Conservation (phyloP, 2,329 filamentous ascomycete genomes). For the Gaeumannomyces sp. region DNA sequence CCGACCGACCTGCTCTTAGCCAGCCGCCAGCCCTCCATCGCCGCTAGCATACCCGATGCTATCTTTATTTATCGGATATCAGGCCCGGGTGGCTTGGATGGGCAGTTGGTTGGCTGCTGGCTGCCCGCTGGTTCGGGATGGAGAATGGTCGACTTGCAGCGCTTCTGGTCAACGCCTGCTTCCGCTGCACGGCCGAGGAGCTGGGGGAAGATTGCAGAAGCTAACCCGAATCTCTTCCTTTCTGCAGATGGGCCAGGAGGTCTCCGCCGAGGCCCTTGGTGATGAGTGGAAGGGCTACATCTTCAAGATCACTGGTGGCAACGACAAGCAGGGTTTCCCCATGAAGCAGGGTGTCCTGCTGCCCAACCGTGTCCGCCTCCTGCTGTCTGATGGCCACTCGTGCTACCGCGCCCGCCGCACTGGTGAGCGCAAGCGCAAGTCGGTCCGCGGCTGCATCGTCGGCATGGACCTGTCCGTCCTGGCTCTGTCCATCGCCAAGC, state of each 20-base stretch:
- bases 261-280: conserved; percentile 88
- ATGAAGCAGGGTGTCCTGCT: conserved; percentile 99
- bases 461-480: conserved; percentile 92
- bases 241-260: conserved; percentile 75
- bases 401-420: conserved; percentile 93
- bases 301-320: conserved; percentile 98
- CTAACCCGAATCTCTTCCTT: background rate
- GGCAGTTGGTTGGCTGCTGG: background rate
- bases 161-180: background rate
- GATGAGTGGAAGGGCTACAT: conserved; percentile 99
- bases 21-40: conserved; percentile 10
- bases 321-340: conserved; percentile 99
- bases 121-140: background rate
- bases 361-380: conserved; percentile 95
- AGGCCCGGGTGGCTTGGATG: background rate
- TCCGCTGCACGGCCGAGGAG: background rate
- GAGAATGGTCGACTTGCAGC: background rate
- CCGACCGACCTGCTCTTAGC: background rate
- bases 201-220: background rate
- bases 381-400: conserved; percentile 93
- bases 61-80: background rate
- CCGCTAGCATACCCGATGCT: background rate
- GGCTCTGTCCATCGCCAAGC: conserved; percentile 93
- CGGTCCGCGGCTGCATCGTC: conserved; percentile 97
- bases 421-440: conserved; percentile 99